phyloP scores from a whole-genome alignment of 305 asterid species.

The Fraxinus platypoda region DNA sequence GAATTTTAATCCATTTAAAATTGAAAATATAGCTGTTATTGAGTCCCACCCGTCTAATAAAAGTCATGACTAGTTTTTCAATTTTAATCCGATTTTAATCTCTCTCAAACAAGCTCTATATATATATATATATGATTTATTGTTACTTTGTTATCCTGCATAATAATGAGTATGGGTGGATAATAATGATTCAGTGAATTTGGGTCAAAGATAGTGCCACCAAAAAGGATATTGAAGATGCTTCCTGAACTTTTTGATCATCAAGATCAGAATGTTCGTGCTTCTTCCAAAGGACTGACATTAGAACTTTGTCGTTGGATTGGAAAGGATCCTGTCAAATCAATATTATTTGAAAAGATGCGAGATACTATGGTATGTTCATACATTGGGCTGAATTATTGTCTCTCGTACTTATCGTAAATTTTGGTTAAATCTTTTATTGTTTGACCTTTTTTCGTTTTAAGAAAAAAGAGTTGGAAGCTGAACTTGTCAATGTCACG shows the following conservation, averaged over 20 bases:
- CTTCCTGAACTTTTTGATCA: conserved; percentile 99
- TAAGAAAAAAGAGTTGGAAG: conserved; percentile 97
- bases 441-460: conserved; percentile 16
- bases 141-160: conserved; percentile 20
- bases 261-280: conserved; percentile 99
- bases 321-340: conserved; percentile 95
- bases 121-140: neutral
- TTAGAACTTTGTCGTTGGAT: conserved; percentile 99
- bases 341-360: conserved; percentile 95
- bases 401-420: neutral
- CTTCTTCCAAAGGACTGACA: conserved; percentile 94
- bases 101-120: too few relatives aligned
- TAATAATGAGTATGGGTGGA: conserved; percentile 31
- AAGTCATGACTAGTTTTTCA: too few relatives aligned
- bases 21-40: too few relatives aligned
- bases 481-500: conserved; percentile 88
- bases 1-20: too few relatives aligned
- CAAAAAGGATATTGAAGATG: conserved; percentile 96
- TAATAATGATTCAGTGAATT: conserved; percentile 68
- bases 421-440: conserved; percentile 5
- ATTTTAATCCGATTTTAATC: too few relatives aligned
- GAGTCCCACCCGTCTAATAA: too few relatives aligned
- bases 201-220: conserved; percentile 92
- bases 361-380: conserved; percentile 91
- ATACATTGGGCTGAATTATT: conserved; percentile 2